Evolutionary conservation across 805 yeast genomes (phyloP), one percentile per base, ranked within the genome.

Genomic region (Torulaspora delbrueckii): DNA sequence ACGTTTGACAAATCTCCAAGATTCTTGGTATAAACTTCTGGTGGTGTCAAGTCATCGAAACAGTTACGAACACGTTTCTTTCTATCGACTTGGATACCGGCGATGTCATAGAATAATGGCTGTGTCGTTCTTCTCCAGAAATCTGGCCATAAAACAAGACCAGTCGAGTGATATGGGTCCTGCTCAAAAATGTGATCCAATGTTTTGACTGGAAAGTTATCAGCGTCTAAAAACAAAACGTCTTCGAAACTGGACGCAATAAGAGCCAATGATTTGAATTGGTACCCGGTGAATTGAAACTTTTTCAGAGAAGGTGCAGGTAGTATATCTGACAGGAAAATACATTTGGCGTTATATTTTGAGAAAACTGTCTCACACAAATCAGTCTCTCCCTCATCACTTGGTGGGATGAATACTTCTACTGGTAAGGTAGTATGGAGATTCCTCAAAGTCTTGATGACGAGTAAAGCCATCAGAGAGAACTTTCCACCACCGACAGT

Each of bases 51-150:
- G 60, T 54, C 61, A 63, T 54, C 74, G 56, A 64, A 57, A 16
- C 59, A 57, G 43, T 61, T 56, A 63, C 77, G 52, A 50, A 69
- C 70, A n/a, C 65, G 68, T 45, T 56, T 70, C 52, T 53, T 70
- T 32, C 58, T 57, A 25, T 76, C 74, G 2, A 81, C 69, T 38
- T 69, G 58, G 8, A 81, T 70, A 2, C 79, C 87, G 0, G 89
- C 89, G 53, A 87, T 80, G 27, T 78, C 75, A 65, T 84, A 87
- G 59, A 76, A 86, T 36, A 70, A 65, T 8, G 96, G 95, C 2
- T 86, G 78, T 0, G 91, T 85, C 10, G 90, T 81, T 53, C 96
- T 74, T 62, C 82, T 78, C 96, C 96, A 87, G 65, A 81, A 87
- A 66, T 87, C 96, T 2, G 95, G 95, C 91, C 95, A 87, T 28